Evolutionary conservation across 345 rosid species (phyloP).

Genomic region (thale cress (Arabidopsis thaliana)): TAIR10.1 NC_003074.8:18067501-18068000

Average conservation of each 20-base stretch:
- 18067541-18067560: slow-evolving; percentile 1
- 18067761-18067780: not conserved
- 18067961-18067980: not conserved
- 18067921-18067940: not conserved
- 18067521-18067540: not conserved
- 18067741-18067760: not conserved
- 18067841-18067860: slow-evolving; percentile 4
- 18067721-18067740: not conserved
- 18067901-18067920: not conserved
- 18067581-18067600: slow-evolving; percentile 39
- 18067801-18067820: not conserved
- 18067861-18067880: not conserved
- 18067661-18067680: not conserved
- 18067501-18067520: slow-evolving; percentile 21
- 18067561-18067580: slow-evolving; percentile 29
- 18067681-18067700: slow-evolving; percentile 14
- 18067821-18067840: not conserved
- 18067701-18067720: not conserved
- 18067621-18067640: slow-evolving; percentile 42
- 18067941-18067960: not conserved
- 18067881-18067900: not conserved
- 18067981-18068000: not conserved
- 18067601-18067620: slow-evolving; percentile 39
- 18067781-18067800: not conserved
- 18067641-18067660: slow-evolving; percentile 19